These are phyloP conservation scores for Sporothrix variecibatus DNA, from an alignment of 2,329 filamentous ascomycete genomes.

Conservation along the genomic window DNA sequence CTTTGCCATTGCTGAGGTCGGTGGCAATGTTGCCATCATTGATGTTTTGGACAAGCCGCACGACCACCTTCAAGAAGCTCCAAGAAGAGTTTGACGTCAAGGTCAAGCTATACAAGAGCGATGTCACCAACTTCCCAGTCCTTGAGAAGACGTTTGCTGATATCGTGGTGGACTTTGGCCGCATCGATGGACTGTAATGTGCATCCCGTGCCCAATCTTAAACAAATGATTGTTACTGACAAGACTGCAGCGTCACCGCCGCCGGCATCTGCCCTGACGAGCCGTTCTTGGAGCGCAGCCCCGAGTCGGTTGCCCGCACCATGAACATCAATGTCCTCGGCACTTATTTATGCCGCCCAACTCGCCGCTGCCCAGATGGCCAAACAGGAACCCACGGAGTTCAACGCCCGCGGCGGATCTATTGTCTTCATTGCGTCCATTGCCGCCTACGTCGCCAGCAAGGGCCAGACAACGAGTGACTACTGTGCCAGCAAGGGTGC, in stretches of 20 bases:
- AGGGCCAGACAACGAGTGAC: constrained; percentile 19
- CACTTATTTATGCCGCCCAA: constrained; percentile 21
- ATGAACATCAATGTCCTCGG: constrained; percentile 21
- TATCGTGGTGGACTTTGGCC: neutral
- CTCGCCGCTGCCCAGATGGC: constrained; percentile 22
- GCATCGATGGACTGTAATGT: neutral
- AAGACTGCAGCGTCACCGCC: neutral
- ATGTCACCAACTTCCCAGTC: neutral
- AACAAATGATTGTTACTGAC: too few species aligned
- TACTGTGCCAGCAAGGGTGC: constrained; percentile 56
- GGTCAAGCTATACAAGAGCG: constrained; percentile 23
- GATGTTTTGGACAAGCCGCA: constrained; percentile 18
- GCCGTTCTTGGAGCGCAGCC: constrained; percentile 5
- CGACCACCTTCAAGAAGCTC: constrained; percentile 17
- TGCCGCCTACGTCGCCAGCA: constrained; percentile 18
- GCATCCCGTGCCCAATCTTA: neutral
- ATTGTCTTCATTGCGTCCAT: constrained; percentile 21
- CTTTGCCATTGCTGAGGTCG: constrained; percentile 20
- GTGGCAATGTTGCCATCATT: constrained; percentile 23
- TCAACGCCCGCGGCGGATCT: constrained; percentile 20
- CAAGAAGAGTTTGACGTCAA: constrained; percentile 15
- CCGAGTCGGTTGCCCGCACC: neutral
- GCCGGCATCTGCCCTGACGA: constrained; percentile 20
- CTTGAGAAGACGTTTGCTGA: neutral
- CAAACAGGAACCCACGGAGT: constrained; percentile 15